Percentiles rank a stretch among this genome's conserved stretches.
phyloP scores from a whole-genome alignment of 108 stramenopile genomes.

The Schizochytrium sp. region DNA sequence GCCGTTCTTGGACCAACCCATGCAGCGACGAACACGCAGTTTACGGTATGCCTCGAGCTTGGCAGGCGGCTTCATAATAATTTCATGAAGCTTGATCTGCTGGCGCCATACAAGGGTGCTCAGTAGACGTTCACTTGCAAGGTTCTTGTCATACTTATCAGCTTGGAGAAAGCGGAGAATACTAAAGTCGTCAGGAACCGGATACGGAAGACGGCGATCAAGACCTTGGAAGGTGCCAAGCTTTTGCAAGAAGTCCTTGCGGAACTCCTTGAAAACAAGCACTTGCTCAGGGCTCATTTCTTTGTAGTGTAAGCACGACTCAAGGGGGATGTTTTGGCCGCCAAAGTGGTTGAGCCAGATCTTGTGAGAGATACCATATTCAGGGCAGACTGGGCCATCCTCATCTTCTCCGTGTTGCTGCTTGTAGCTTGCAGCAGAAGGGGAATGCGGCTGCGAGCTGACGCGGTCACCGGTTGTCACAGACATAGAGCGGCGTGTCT shows the following conservation, averaged over 20 bases:
- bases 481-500: too few species aligned
- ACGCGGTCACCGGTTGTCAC: too few species aligned
- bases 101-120: slow-evolving; percentile 43
- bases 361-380: slow-evolving; percentile 20
- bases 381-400: not conserved
- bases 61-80: not conserved
- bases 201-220: slow-evolving; percentile 1
- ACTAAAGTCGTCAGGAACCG: slow-evolving; percentile 23
- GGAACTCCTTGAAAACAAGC: not conserved
- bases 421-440: not conserved
- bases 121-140: slow-evolving; percentile 7
- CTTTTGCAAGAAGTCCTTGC: slow-evolving; percentile 46
- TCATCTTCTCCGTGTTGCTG: not conserved
- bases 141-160: not conserved
- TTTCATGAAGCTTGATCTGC: not conserved
- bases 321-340: not conserved
- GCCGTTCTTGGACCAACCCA: slow-evolving; percentile 28
- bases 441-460: too few species aligned
- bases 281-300: not conserved
- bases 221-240: slow-evolving; percentile 25
- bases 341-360: slow-evolving; percentile 51
- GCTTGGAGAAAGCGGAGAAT: slow-evolving; percentile 50
- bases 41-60: slow-evolving; percentile 31
- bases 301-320: not conserved
- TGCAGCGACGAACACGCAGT: slow-evolving; percentile 32